A percentile compares a stretch with the other conserved stretches of the same genome.
Evolutionary conservation across 2,329 filamentous ascomycete species (phyloP).

Genomic region (Microdochium bolleyi): DNA sequence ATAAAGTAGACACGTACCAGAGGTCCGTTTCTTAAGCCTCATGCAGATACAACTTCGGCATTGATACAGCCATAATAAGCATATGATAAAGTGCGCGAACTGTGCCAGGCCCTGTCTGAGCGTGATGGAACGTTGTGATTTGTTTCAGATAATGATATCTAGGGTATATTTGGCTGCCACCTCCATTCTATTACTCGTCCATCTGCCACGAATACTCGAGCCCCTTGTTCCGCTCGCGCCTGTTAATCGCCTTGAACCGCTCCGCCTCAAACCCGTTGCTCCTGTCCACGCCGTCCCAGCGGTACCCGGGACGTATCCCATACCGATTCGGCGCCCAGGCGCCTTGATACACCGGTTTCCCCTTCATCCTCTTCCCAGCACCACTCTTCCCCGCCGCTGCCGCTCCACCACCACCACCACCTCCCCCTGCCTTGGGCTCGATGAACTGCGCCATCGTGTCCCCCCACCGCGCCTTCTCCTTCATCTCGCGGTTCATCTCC

Average conservation of each 20-base stretch:
- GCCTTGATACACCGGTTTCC: constrained; percentile 67
- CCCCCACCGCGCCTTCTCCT: constrained; percentile 74
- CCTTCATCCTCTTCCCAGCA: constrained; percentile 24
- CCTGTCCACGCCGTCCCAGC: constrained; percentile 96
- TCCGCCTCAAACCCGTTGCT: constrained; percentile 90
- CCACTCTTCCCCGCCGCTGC: constrained; percentile 16
- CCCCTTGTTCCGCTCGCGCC: constrained; percentile 65
- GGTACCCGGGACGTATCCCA: constrained; percentile 82
- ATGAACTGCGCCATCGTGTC: constrained; percentile 86
- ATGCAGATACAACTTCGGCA: constrained; percentile 2
- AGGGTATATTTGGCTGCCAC: no score
- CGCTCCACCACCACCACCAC: constrained; percentile 13
- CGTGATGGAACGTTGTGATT: background rate
- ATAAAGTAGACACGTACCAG: no score
- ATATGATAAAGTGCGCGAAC: no score
- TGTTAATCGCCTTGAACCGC: constrained; percentile 83
- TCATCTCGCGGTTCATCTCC: constrained; percentile 78
- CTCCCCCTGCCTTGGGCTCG: constrained; percentile 29
- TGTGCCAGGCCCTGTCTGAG: no score
- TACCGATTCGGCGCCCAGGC: constrained; percentile 85
- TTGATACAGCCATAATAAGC: background rate
- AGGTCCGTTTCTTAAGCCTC: background rate
- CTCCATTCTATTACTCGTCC: constrained; percentile 72
- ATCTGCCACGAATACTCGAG: constrained; percentile 94
- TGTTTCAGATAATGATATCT: no score